Percentiles rank a stretch among this genome's conserved stretches.
phyloP scores from a whole-genome alignment of 208 protist species.

The Trypanosoma cruzi region DNA sequence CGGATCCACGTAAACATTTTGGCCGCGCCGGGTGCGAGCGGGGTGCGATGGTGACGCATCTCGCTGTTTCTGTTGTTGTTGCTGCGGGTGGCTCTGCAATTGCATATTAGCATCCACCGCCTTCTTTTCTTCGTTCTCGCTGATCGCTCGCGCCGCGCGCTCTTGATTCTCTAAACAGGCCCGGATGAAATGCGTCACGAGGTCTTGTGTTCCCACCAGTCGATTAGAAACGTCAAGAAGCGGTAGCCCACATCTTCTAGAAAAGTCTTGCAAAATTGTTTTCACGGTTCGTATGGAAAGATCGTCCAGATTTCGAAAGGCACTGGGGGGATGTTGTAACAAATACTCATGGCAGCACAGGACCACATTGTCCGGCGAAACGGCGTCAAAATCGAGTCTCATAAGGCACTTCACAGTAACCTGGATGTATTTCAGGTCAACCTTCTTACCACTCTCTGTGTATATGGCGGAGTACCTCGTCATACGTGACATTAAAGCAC shows the following conservation, averaged over 20 bases:
- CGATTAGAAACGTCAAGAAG: constrained; percentile 53
- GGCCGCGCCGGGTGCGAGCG: neutral
- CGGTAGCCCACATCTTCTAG: constrained; percentile 44
- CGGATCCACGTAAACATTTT: constrained; percentile 8
- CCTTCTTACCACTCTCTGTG: constrained; percentile 57
- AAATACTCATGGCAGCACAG: constrained; percentile 89
- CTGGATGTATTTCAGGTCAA: constrained; percentile 89
- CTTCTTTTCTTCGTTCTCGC: neutral
- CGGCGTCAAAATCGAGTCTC: constrained; percentile 54
- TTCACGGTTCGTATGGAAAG: constrained; percentile 89
- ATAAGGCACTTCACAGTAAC: constrained; percentile 91
- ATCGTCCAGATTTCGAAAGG: constrained; percentile 85
- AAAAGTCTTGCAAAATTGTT: constrained; percentile 81
- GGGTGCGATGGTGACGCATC: neutral
- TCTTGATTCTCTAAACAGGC: constrained; percentile 72
- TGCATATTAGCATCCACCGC: neutral
- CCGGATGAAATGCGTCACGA: constrained; percentile 89
- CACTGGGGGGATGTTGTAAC: constrained; percentile 86
- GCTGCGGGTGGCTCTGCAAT: neutral
- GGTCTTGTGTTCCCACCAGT: constrained; percentile 73
- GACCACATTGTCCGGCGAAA: constrained; percentile 76
- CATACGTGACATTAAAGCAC: constrained; percentile 77
- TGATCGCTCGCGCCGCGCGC: neutral
- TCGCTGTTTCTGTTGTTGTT: neutral
- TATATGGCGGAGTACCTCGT: constrained; percentile 84